Evolutionary conservation across 495 filamentous ascomycete genomes (phyloP), one percentile per base, ranked within the genome.

Genomic region (Lophiotrema nucula): DNA sequence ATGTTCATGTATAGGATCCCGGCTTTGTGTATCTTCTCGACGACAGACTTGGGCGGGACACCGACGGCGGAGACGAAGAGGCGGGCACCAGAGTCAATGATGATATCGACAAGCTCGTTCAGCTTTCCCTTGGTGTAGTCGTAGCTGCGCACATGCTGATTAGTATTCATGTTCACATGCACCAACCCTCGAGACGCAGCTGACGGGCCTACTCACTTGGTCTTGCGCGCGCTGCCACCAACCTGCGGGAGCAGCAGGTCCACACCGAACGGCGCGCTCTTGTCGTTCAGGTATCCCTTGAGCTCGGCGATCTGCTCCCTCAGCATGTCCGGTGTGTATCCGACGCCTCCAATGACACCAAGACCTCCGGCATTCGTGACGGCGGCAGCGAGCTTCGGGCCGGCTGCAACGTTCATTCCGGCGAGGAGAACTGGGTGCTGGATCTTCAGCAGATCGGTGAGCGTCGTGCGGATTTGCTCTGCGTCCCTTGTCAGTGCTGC

Each of bases 91-190:
- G 84, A 88, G 68, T 91, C 85, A 75, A 98, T 95, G 74, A 97
- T 87, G 65, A 95, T 91, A 71, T 90, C 85, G 72, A 96, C 76
- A 39, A 98, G 82, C 69, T 95, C 86, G 73, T 90, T 79, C 47
- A 98, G 88, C 79, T 97, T 97, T 70, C 93, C 93, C 78, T 98
- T 96, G 69, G 93, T 98, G 80, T 98, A 98, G 76, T 98, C 93
- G 76, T 98, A 96, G 83, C 93, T 63, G 38, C 47, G 60, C 45
- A 52, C 35, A 48, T 43, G 38, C 12, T 12, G 12, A 21, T 64
- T 28, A 67, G 58, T 23, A 51, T 19, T 11, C 39, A 18, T 43
- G 18, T 8, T n/a, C n/a, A n/a, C n/a, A n/a, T n/a, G n/a, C n/a
- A n/a, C n/a, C n/a, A n/a, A n/a, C n/a, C 18, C 39, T 12, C 39